Base-by-base conservation (phyloP, 495 filamentous ascomycete species). In the Trichocladium antarcticum region DNA sequence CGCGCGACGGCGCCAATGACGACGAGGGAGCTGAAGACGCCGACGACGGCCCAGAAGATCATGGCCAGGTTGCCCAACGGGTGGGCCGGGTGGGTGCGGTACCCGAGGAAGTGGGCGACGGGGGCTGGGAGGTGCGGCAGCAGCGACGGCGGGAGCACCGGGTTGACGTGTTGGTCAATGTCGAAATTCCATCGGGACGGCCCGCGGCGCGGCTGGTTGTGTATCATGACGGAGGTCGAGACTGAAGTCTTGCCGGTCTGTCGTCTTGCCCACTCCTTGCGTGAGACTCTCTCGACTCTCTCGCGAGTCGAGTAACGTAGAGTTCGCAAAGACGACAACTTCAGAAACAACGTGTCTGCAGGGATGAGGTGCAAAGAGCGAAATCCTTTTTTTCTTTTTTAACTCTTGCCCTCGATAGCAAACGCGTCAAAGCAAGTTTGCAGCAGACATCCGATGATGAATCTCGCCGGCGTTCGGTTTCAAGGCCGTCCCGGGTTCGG, bases 111-210 rank as follows among this genome's bases (percentile, higher is more conserved):
- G 53, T 71, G 69, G 20, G 72, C 58, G 15, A 81, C 45, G 1
- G 68, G 65, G 28, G 56, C 60, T 5, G 78, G 74, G 14, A 80
- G 49, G 6, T 50, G 50, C 10, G 68, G 63, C 32, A 79, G 60
- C 28, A 66, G 57, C n/a, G 71, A 68, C 0, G 67, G 53, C 1
- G 81, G 81, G 34, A 87, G 44, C 49, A 79, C 64, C 1, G 71
- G 79, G 58, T 85, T 83, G 11, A 88, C 51, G 55, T 76, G 74
- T 9, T 57, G 60, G 65, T 88, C 84, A 38, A 88, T 74, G 58
- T 85, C 78, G 62, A 87, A 72, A 57, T 85, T 58, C 63, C 67
- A 69, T 43, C 57, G 45, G 19, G 55, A 51, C 14, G 53, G 59
- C 2, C 43, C 47, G 15, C 47, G 28, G 17, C 35, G 46, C 8